Conservation (phyloP, 1,284 basidiomycete genomes). For the Austroboletus novae-zelandiae region DNA sequence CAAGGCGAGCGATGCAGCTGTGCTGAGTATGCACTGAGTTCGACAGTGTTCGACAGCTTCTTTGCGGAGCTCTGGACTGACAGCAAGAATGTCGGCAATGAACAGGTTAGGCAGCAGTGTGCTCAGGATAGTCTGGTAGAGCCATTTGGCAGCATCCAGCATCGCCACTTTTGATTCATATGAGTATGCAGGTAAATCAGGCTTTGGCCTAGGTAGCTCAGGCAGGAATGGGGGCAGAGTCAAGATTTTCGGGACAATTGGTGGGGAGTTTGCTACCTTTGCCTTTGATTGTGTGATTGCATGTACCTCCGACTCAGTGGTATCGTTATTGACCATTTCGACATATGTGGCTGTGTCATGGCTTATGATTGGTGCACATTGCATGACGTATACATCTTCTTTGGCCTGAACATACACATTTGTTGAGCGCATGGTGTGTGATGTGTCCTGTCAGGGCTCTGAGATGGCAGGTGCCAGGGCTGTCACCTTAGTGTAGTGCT, state of each 20-base stretch:
- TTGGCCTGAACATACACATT: too few species aligned
- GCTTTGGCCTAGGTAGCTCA: neutral
- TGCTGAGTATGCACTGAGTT: neutral
- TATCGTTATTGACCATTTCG: too few species aligned
- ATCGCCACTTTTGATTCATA: conserved; percentile 9
- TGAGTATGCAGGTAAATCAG: neutral
- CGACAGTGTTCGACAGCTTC: conserved; percentile 9
- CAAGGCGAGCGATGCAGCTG: neutral
- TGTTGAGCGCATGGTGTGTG: neutral
- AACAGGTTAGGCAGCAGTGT: conserved; percentile 5
- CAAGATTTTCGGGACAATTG: neutral
- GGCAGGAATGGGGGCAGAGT: neutral
- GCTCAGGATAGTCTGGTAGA: conserved; percentile 6
- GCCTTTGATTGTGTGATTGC: too few species aligned
- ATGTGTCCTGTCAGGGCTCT: too few species aligned
- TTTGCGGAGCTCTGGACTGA: conserved; percentile 15
- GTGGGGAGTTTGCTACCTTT: too few species aligned
- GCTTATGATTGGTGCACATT: too few species aligned
- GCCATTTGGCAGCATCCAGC: neutral
- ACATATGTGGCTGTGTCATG: too few species aligned
- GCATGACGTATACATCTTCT: too few species aligned
- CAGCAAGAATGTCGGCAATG: conserved; percentile 10
- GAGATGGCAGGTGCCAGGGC: too few species aligned
- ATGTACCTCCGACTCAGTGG: too few species aligned
- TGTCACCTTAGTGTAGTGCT: too few species aligned